Evolutionary conservation across 306 rosid species (phyloP).

Genomic region (Clitoria ternatea): DNA sequence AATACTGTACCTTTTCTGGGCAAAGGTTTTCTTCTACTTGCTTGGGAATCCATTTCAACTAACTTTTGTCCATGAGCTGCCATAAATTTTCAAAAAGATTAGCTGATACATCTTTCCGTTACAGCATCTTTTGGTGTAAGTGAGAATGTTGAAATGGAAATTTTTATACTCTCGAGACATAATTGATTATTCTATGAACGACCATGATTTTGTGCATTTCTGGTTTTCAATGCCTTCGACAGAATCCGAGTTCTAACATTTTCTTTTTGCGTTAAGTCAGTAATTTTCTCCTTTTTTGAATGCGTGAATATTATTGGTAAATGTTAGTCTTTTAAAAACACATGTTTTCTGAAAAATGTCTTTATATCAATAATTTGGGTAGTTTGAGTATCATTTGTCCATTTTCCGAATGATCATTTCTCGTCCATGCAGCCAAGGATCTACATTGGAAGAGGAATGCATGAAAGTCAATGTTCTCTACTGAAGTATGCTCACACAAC

Average conservation of each 20-base stretch:
- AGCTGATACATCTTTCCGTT: constrained; percentile 2
- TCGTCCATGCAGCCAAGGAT: constrained; percentile 76
- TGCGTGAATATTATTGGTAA: background rate
- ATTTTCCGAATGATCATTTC: constrained; percentile 24
- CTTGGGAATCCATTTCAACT: background rate
- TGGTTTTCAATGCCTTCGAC: background rate
- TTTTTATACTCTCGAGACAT: background rate
- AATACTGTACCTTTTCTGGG: background rate
- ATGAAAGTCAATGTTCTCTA: constrained; percentile 81
- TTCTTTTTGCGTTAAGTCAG: background rate
- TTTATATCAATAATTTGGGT: background rate
- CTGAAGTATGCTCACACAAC: constrained; percentile 57
- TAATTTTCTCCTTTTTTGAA: constrained; percentile 11
- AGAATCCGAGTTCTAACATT: background rate
- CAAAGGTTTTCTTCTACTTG: background rate
- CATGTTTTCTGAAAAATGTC: background rate
- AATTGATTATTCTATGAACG: background rate
- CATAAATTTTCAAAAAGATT: background rate
- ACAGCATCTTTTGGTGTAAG: background rate
- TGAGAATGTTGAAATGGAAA: background rate
- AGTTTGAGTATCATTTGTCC: constrained; percentile 6
- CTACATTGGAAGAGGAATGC: constrained; percentile 98
- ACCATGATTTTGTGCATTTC: background rate
- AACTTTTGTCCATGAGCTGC: background rate
- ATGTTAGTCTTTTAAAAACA: background rate